Evolutionary conservation across 2,329 filamentous ascomycete species (phyloP).

Genomic region (Colletotrichum liriopes): DNA sequence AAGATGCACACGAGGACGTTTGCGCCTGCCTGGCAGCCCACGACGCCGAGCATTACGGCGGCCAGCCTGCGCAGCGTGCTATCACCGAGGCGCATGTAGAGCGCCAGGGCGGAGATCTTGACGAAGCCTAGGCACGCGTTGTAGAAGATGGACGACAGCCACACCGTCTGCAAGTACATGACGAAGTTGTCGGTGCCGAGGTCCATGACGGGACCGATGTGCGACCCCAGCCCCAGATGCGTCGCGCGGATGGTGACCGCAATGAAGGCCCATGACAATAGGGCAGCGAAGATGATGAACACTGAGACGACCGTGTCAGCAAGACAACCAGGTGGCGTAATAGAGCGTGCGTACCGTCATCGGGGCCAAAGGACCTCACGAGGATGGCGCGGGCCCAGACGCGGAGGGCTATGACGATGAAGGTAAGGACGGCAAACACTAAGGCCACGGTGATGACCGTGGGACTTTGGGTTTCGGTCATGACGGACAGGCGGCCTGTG

Average conservation of each 20-base stretch:
- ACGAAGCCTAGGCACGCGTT: slow-evolving; percentile 62
- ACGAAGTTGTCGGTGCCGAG: slow-evolving; percentile 42
- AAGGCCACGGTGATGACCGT: slow-evolving; percentile 53
- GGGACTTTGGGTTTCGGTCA: slow-evolving; percentile 52
- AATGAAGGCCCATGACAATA: slow-evolving; percentile 52
- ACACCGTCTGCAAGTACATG: slow-evolving; percentile 51
- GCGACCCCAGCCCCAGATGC: slow-evolving; percentile 50
- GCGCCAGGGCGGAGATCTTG: slow-evolving; percentile 62
- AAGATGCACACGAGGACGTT: slow-evolving; percentile 61
- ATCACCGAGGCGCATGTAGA: slow-evolving; percentile 62
- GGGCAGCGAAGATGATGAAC: slow-evolving; percentile 45
- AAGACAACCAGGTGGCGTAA: neutral
- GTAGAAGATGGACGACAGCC: slow-evolving; percentile 64
- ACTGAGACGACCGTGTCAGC: slow-evolving; percentile 17
- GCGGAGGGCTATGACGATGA: slow-evolving; percentile 54
- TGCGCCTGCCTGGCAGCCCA: slow-evolving; percentile 56
- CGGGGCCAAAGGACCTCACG: slow-evolving; percentile 50
- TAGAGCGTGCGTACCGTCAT: slow-evolving; percentile 48
- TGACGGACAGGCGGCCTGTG: slow-evolving; percentile 2
- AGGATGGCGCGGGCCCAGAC: slow-evolving; percentile 58
- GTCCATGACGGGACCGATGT: slow-evolving; percentile 47
- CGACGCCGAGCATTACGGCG: slow-evolving; percentile 57
- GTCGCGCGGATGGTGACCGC: slow-evolving; percentile 50
- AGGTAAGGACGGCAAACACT: slow-evolving; percentile 55
- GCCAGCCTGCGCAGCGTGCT: slow-evolving; percentile 53